Conservation (phyloP, 129 eudicot genomes). For the Calendula officinalis region DNA sequence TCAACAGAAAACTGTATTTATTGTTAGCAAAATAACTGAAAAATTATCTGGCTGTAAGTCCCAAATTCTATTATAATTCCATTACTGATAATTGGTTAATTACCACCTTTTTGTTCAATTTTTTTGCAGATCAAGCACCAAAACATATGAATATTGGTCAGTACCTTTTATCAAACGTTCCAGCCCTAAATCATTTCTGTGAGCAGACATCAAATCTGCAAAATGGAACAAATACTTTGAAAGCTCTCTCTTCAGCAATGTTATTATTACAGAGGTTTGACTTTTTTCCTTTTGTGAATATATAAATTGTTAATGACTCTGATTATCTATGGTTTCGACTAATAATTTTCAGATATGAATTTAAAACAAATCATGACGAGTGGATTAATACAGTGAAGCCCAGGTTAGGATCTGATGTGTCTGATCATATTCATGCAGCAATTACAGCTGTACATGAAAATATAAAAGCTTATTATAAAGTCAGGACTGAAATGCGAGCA, state of each 20-base stretch:
- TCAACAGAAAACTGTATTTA: slow-evolving; percentile 52
- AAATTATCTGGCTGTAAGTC: slow-evolving; percentile 82
- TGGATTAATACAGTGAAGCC: slow-evolving; percentile 77
- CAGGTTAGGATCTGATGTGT: slow-evolving; percentile 57
- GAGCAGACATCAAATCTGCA: slow-evolving; percentile 52
- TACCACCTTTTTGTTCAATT: slow-evolving; percentile 6
- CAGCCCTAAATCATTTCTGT: slow-evolving; percentile 57
- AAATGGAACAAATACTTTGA: slow-evolving; percentile 60
- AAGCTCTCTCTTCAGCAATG: slow-evolving; percentile 75
- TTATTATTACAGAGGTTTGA: slow-evolving; percentile 63
- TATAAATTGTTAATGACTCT: slow-evolving; percentile 11
- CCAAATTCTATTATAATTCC: neutral
- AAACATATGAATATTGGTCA: slow-evolving; percentile 69
- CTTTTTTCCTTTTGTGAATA: neutral
- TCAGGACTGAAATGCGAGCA: slow-evolving; percentile 77
- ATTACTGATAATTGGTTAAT: slow-evolving; percentile 2
- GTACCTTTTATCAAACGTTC: slow-evolving; percentile 70
- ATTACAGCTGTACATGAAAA: slow-evolving; percentile 52
- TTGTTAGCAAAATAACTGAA: slow-evolving; percentile 63
- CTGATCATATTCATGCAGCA: slow-evolving; percentile 59
- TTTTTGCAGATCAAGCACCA: slow-evolving; percentile 69
- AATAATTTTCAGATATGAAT: slow-evolving; percentile 61
- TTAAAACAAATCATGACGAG: slow-evolving; percentile 80
- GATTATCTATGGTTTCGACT: slow-evolving; percentile 11
- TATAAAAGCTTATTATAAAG: slow-evolving; percentile 65